These are phyloP conservation scores for Monosporozyma servazzii DNA, from an alignment of 805 yeast species.

Conservation along the genomic window DNA sequence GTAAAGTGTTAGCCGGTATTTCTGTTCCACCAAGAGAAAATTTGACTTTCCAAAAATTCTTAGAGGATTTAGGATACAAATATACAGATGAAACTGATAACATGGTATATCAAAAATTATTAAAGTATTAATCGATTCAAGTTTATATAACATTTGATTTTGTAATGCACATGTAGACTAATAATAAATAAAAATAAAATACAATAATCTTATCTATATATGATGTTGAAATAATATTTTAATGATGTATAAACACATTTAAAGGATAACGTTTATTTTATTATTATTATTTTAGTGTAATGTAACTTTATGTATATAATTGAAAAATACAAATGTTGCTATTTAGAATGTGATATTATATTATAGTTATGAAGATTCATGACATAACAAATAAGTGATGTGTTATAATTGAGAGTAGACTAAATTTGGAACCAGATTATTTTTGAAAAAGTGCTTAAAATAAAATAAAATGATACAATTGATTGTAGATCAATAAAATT, in stretches of 20 bases:
- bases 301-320: neutral
- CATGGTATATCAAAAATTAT: constrained; percentile 72
- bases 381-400: neutral
- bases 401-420: neutral
- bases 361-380: neutral
- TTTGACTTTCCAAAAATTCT: constrained; percentile 55
- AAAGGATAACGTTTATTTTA: neutral
- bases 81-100: constrained; percentile 78
- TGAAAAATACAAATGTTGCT: neutral
- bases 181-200: too few relatives aligned
- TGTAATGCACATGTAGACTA: neutral
- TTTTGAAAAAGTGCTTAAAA: neutral
- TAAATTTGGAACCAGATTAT: neutral
- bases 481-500: neutral
- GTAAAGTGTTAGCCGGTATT: constrained; percentile 84
- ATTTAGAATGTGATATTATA: neutral
- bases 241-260: too few relatives aligned
- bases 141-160: neutral
- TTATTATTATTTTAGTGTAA: neutral
- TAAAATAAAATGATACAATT: neutral
- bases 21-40: constrained; percentile 68
- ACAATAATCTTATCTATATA: neutral
- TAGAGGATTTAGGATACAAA: constrained; percentile 65
- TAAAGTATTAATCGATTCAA: constrained; percentile 31
- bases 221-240: neutral